A percentile compares a stretch with the other conserved stretches of the same genome.
These are phyloP conservation scores for Collybiopsis luxurians DNA, from an alignment of 768 basidiomycete species.

Conservation along the genomic window DNA sequence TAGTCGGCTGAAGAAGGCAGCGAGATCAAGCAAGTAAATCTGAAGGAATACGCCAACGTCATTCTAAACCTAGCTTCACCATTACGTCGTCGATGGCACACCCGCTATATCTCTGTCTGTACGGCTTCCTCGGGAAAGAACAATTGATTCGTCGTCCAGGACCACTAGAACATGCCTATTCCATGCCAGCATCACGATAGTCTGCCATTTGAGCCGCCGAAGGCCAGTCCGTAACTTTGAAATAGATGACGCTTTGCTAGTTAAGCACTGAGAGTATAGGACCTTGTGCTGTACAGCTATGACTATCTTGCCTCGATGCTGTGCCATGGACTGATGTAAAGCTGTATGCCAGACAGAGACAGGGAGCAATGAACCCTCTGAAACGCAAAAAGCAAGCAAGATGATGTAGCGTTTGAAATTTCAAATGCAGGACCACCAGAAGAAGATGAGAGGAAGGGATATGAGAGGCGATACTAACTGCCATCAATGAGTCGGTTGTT, in stretches of 20 bases:
- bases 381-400: slow-evolving; percentile 20
- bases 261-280: too few species aligned
- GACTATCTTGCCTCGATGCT: too few species aligned
- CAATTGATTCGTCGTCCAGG: too few species aligned
- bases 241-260: not conserved
- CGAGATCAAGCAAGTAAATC: slow-evolving; percentile 34
- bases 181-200: too few species aligned
- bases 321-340: too few species aligned
- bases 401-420: slow-evolving; percentile 7
- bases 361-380: slow-evolving; percentile 39
- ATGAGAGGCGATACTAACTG: slow-evolving; percentile 89
- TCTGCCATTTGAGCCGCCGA: too few species aligned
- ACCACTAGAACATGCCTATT: too few species aligned
- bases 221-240: not conserved
- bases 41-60: slow-evolving; percentile 30
- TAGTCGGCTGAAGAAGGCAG: slow-evolving; percentile 45
- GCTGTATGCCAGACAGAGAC: slow-evolving; percentile 35
- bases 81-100: slow-evolving; percentile 27
- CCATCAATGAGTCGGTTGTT: slow-evolving; percentile 99
- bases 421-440: slow-evolving; percentile 22
- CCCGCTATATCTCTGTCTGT: slow-evolving; percentile 38
- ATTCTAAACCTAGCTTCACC: slow-evolving; percentile 16
- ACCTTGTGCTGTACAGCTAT: too few species aligned
- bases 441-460: slow-evolving; percentile 35
- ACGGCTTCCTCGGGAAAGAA: too few species aligned